These are phyloP conservation scores for Psilocybe cyanescens DNA, from an alignment of 768 basidiomycete species.

Conservation along the genomic window DNA sequence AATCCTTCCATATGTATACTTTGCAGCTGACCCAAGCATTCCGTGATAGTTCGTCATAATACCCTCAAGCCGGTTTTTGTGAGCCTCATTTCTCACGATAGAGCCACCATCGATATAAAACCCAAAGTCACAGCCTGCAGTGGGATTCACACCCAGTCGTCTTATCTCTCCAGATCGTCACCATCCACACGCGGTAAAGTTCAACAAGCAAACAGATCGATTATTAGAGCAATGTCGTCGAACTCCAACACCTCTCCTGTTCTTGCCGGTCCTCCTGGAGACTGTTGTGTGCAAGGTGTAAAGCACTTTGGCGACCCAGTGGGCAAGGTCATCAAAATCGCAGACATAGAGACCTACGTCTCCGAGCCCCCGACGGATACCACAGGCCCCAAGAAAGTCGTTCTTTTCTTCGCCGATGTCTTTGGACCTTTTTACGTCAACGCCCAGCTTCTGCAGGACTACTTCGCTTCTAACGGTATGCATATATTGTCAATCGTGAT, in stretches of 20 bases:
- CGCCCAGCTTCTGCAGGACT: constrained; percentile 64
- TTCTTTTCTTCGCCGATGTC: constrained; percentile 64
- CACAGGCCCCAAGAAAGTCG: constrained; percentile 41
- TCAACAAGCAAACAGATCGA: background rate
- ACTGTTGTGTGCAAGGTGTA: constrained; percentile 57
- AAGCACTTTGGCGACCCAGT: constrained; percentile 53
- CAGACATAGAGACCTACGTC: constrained; percentile 56
- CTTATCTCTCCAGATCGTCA: background rate
- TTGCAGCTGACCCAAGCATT: constrained; percentile 4
- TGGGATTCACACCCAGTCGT: background rate
- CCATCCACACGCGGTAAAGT: background rate
- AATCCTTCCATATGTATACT: background rate
- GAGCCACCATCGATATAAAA: constrained; percentile 4
- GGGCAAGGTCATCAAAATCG: constrained; percentile 43
- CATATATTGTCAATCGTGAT: constrained; percentile 2
- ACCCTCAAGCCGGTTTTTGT: background rate
- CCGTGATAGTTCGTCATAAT: constrained; percentile 9
- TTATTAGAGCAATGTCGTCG: constrained; percentile 4
- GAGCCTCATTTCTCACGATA: constrained; percentile 7
- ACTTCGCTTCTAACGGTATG: constrained; percentile 62
- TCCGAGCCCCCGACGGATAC: constrained; percentile 52
- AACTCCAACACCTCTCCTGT: constrained; percentile 26
- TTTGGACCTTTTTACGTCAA: constrained; percentile 64
- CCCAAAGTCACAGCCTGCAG: background rate
- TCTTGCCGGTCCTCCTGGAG: constrained; percentile 49